Base-by-base conservation (phyloP, 352 stramenopile species). In the Globisporangium nunn region DNA sequence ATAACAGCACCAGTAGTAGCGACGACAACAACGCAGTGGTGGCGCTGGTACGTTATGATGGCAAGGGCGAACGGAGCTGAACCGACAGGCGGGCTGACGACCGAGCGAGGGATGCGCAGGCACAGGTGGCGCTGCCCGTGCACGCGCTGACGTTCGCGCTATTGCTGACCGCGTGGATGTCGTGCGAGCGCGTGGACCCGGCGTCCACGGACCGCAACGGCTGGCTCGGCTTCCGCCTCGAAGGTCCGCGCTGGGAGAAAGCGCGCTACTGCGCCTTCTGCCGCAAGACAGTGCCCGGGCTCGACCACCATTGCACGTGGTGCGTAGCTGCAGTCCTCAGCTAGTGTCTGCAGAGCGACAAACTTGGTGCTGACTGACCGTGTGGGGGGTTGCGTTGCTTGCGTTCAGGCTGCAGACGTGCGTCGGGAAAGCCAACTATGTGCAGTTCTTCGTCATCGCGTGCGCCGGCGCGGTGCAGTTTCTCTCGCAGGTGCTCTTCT, bases 281-380 rank as follows among this genome's bases (percentile, higher is more conserved):
- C 58, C 76, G 79, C 43, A 94, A 94, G 63, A 64, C 75, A 0
- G 74, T 93, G 12, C 85, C 85, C 2, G 85, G 85, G 6, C 64
- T 94, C 10, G 85, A 94, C 44, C 85, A 94, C 66, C 85, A 94
- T 56, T 94, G 85, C 73, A 94, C 85, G 17, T 94, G 85, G 77
- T 87, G 54, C 29, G 33, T 37, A 29, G 4, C 6, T 4, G 6
- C 23, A 39, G 33, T 40, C 33, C 4, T 37, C 33, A 37, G 33
- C 33, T 37, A 8, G 33, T 8, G 33, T 37, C 17, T 18, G 40
- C 40, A 14, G 40, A 45, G 40, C 15, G 40, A 45, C 1, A 15
- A 41, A 29, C 2, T 8, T 17, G 18, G 7, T 10, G 35, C 35
- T 46, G 40, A 47, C 43, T n/a, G 14, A 46, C 41, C 0, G 10